Base-by-base conservation (phyloP, 441 rosid genomes). In the Manihot esculenta region DNA sequence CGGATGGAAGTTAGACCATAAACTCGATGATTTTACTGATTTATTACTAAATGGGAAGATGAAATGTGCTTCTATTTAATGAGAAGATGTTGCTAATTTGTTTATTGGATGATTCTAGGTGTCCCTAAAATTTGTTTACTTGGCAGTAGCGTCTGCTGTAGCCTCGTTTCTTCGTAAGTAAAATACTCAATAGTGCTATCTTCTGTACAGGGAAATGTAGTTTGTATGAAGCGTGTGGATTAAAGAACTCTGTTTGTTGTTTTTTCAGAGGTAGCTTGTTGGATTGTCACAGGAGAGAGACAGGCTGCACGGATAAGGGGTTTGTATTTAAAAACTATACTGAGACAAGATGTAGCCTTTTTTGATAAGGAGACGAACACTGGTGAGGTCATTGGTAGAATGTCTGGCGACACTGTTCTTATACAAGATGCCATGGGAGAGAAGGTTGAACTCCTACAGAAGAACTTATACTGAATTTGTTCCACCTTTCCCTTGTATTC, bases 391-490 rank as follows among this genome's bases (percentile, higher is more conserved):
- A 76, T 89, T 5, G 91, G 88, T 13, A 88, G 96, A 75, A 88
- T 90, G 96, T 90, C 93, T 0, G 88, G 96, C n/a, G 93, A 90
- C 76, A 90, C 91, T 4, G 82, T 88, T 56, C 88, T 88, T 42
- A 88, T 90, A 62, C 96, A 86, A 78, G 89, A 89, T 24, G 96
- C 93, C 26, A 89, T 88, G 88, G 93, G 93, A 13, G 93, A 89
- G 74, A 89, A 91, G 90, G 93, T 87, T 73, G 23, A 44, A 56
- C n/a, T 23, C 50, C 5, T 1, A 1, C 12, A 50, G 0, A 17
- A 50, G 21, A 18, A 10, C 41, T 15, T 18, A 6, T 49, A 15
- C 7, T 53, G 30, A 17, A 7, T 42, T 54, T 48, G 26, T 4
- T 58, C 15, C n/a, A 15, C 49, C 72, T 44, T 62, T 30, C 44